Evolutionary conservation across 495 filamentous ascomycete species (phyloP), one percentile per base, ranked within the genome.

Genomic region (Penicillium daleae): DNA sequence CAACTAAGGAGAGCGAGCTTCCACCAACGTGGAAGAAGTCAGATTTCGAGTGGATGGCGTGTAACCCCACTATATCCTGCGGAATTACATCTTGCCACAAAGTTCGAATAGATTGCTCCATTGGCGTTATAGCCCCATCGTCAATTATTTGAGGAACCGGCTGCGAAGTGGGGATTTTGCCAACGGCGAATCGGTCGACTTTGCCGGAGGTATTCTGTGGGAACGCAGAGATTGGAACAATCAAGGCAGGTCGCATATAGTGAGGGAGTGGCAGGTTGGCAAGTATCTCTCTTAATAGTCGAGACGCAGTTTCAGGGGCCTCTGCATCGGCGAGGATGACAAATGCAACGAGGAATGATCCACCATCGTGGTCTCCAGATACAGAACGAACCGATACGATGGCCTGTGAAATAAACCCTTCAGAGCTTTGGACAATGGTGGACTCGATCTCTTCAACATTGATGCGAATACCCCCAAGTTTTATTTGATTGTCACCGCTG

Each of bases 381-480:
- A 15, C 31, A 6, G 51, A 50, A 15, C 68, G 66, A 29, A 61
- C 21, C 0, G 59, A 73, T 6, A 62, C 61, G 8, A 76, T 56
- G 8, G 61, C 51, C 22, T 72, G 63, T 1, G 70, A 40, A 3
- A 71, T 63, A 17, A 37, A 63, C 8, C 76, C 68, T 31, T 74
- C 71, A 0, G 78, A 63, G 60, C 79, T 76, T 0, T 48, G 39
- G 15, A 73, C 60, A 46, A 72, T 66, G 4, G 60, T 48, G 0
- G 39, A 22, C 62, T 84, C 82, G 6, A 86, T 71, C 13, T 87
- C 85, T 15, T 71, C 54, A 0, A 87, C 59, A 6, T 87, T 83
- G 10, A 86, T 77, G 0, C 84, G 81, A 7, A 84, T 55, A 0
- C 85, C 85, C 0, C 78, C 68, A 3, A 87, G 40, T 59, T 87